phyloP scores from a whole-genome alignment of 495 filamentous ascomycete genomes.

The Neurospora sp. region DNA sequence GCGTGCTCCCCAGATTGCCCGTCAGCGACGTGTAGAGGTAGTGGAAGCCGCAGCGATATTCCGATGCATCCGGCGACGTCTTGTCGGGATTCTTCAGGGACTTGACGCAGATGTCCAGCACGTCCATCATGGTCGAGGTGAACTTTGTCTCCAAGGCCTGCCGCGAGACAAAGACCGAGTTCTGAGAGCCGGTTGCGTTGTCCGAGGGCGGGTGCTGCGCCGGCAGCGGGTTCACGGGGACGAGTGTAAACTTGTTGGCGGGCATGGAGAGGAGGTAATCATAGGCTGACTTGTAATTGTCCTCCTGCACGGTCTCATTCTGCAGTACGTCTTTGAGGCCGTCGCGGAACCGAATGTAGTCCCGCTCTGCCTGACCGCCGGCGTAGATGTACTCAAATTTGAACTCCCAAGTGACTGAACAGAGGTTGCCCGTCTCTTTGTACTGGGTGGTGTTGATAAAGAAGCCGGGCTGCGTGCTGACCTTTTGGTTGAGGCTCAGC shows the following conservation, averaged over 20 bases:
- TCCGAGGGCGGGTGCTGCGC: not conserved
- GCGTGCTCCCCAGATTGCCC: not conserved
- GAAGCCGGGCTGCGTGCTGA: conserved; percentile 4
- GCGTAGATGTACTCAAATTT: conserved; percentile 1
- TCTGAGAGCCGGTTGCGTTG: not conserved
- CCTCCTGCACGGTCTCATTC: not conserved
- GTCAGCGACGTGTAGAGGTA: conserved; percentile 3
- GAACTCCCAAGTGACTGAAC: not conserved
- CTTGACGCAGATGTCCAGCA: conserved; percentile 1
- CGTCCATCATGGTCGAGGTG: conserved; percentile 1
- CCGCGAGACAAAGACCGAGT: conserved; percentile 1
- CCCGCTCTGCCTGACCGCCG: not conserved
- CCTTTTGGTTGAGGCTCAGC: not conserved
- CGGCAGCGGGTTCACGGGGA: not conserved
- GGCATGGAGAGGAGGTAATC: not conserved
- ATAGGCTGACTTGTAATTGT: not conserved
- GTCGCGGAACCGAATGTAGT: conserved; percentile 1
- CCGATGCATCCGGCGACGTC: not conserved
- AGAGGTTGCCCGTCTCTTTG: not conserved
- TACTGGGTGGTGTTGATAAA: not conserved
- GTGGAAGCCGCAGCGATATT: not conserved
- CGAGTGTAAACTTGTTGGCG: not conserved
- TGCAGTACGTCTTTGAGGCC: not conserved
- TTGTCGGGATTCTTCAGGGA: not conserved
- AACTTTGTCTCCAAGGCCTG: not conserved